phyloP scores from a whole-genome alignment of 352 stramenopile genomes.

The Phytophthora podocarpi region DNA sequence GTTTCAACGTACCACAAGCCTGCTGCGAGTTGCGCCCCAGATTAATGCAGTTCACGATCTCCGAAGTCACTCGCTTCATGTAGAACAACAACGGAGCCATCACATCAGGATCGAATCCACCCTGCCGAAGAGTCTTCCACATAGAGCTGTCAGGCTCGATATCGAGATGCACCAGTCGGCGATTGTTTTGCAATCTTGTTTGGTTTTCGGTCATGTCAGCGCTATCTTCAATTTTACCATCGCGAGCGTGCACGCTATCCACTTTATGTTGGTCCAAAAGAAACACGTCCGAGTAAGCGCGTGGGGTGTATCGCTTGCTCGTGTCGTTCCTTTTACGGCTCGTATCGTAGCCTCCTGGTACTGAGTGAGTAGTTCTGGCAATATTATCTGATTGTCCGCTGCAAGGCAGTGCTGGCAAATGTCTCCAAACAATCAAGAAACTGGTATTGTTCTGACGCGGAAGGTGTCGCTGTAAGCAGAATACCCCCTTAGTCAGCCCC shows the following conservation, averaged over 20 bases:
- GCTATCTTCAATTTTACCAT: not conserved
- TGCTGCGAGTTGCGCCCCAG: slow-evolving; percentile 34
- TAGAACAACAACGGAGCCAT: slow-evolving; percentile 53
- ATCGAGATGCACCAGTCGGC: slow-evolving; percentile 9
- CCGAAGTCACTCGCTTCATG: slow-evolving; percentile 60
- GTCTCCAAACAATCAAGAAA: slow-evolving; percentile 54
- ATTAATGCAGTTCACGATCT: slow-evolving; percentile 64
- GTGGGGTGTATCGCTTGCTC: slow-evolving; percentile 3
- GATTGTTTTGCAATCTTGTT: not conserved
- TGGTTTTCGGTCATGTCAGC: not conserved
- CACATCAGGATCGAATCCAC: slow-evolving; percentile 49
- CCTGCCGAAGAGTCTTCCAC: slow-evolving; percentile 20
- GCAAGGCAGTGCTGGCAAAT: slow-evolving; percentile 8
- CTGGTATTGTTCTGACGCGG: slow-evolving; percentile 29
- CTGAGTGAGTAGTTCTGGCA: not conserved
- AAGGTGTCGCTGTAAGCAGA: slow-evolving; percentile 55
- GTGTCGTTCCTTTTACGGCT: not conserved
- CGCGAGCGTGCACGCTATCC: not conserved
- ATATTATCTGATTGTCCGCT: not conserved
- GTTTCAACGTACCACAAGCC: slow-evolving; percentile 29
- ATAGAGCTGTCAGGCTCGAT: slow-evolving; percentile 15
- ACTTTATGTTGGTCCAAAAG: slow-evolving; percentile 6
- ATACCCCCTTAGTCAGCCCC: slow-evolving; percentile 22
- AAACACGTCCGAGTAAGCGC: slow-evolving; percentile 25
- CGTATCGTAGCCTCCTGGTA: not conserved